These are phyloP conservation scores for Porcisia hertigi DNA, from an alignment of 208 protist species.

Conservation along the genomic window DNA sequence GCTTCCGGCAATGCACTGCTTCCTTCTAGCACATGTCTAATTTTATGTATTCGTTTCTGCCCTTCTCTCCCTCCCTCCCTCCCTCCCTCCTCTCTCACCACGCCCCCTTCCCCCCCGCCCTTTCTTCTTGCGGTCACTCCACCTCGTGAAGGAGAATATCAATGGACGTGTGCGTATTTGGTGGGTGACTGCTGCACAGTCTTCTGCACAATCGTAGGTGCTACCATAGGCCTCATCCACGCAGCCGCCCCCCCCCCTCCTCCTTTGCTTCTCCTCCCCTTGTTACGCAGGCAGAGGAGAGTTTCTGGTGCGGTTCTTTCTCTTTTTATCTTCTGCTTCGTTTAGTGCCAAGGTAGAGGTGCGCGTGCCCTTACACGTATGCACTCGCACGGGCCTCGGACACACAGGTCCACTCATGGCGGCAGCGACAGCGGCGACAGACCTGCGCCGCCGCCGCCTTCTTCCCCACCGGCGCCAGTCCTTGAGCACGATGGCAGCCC, in stretches of 20 bases:
- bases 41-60: not conserved
- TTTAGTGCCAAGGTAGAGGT: not conserved
- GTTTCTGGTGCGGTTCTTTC: not conserved
- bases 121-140: not conserved
- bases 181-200: constrained; percentile 5
- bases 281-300: not conserved
- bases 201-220: not conserved
- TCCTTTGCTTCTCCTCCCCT: not conserved
- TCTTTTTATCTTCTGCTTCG: not conserved
- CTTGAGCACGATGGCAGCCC: not conserved
- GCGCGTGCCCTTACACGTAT: not conserved
- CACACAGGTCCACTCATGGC: not conserved
- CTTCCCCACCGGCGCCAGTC: not conserved
- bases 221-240: not conserved
- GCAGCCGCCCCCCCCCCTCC: not conserved
- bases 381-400: not conserved
- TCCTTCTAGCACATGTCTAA: not conserved
- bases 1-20: not conserved
- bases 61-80: not conserved
- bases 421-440: not conserved
- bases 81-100: not conserved
- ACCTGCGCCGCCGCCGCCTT: not conserved
- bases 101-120: not conserved
- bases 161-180: not conserved
- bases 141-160: not conserved